Base-by-base conservation (phyloP, 306 rosid species). In the Hippophae gyantsensis region DNA sequence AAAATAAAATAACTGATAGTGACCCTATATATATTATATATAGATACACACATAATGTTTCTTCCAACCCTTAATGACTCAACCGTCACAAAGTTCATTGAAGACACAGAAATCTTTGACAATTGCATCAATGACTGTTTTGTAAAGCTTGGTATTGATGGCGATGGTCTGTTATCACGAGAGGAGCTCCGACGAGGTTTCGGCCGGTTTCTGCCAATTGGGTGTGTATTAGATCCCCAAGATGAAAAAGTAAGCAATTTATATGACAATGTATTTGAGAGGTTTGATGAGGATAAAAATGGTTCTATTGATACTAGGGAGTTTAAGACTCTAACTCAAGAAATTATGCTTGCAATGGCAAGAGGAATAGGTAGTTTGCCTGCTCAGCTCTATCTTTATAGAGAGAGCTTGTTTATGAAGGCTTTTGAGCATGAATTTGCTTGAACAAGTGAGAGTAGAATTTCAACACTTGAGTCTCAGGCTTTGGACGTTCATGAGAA, bases 271-370 rank as follows among this genome's bases (percentile, higher is more conserved):
- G 69, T 82, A 5, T 78, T 82, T 18, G 66, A 70, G 43, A 76
- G 80, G 53, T 80, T 80, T 12, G 89, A 78, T 57, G 69, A 71
- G 64, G 83, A 86, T 57, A 7, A 8, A 2, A 80, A 78, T 6
- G 94, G 81, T 9, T 26, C 27, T 5, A 71, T 86, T 5, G 84
- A 76, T 62, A 6, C 38, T 5, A 42, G 46, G 0, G 81, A 76
- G 70, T 86, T 83, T 58, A 72, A 62, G 56, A 65, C 67, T 0
- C 65, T 82, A 3, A 69, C 83, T 68, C 65, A 26, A 0, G 90
- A 88, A 63, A 77, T 83, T 13, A 63, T 88, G 83, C 59, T 80
- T 3, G 94, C 90, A 0, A 59, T 82, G 57, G 96, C 90, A 5
- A 66, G 74, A 6, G 80, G 90, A 8, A 82, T 88, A 3, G 84